Base-by-base conservation (phyloP, 2,329 filamentous ascomycete species). In the Metarhizium guizhouense region DNA sequence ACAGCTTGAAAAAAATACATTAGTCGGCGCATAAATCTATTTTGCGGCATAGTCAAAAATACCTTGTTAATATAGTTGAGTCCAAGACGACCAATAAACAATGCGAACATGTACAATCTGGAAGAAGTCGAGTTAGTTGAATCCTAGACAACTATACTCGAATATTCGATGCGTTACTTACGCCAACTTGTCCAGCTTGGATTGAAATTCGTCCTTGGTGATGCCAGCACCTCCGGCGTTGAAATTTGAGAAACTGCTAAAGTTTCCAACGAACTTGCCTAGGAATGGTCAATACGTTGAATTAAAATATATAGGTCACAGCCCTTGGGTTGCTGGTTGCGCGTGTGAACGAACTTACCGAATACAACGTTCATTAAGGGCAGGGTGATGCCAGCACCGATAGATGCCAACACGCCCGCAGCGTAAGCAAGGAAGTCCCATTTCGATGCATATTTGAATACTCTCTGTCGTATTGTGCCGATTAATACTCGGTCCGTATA, bases 31-130 rank as follows among this genome's bases (percentile, higher is more conserved):
- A 30, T 14, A 20, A 8, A 20, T 30, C 25, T 10, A 16, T n/a
- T n/a, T 30, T n/a, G 45, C 45, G 20, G 25, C 2, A 29, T 13
- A 11, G 20, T 48, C 45, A n/a, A 48, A 48, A 16, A 7, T 20
- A 76, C 76, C 67, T 81, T 82, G 60, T 79, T 79, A 57, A 85
- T 71, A 59, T 88, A 90, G 57, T 80, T 81, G 45, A 88, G 71
- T 18, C 72, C 64, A 60, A 88, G 84, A 51, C 85, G 82, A 14
- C 73, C 86, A 45, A 90, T 68, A 67, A 90, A 91, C 6, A 91
- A 73, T 55, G 83, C 82, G 54, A 90, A 79, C 63, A 90, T 83
- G 67, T 85, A 88, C 0, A 91, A 71, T 1, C 80, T 83, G 57
- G 2, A 6, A 20, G 40, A 7, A 18, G 16, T 14, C 14, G 11